Base-by-base conservation (phyloP, 192 early-diverging fungal genomes). In the Polychytrium aggregatum region DNA sequence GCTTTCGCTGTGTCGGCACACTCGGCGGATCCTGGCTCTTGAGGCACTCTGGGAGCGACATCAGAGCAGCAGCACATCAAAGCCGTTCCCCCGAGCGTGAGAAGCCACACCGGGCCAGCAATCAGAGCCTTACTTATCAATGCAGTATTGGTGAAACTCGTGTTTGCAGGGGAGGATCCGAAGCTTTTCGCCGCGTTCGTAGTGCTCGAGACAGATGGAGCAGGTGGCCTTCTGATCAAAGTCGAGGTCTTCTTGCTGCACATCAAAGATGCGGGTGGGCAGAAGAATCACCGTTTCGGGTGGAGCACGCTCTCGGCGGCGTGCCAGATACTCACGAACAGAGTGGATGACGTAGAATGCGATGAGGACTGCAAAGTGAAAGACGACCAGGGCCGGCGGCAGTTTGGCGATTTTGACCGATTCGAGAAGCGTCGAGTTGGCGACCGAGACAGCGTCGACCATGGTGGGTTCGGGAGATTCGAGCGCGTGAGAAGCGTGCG, bases 131-230 rank as follows among this genome's bases (percentile, higher is more conserved):
- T 37, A 72, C 55, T 71, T 81, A 53, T 98, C 94, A 25, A 98
- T 81, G 57, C 94, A 98, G 17, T 58, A 59, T 17, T 78, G 70
- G 55, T 98, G 94, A 53, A 86, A 96, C 51, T 87, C 75, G 57
- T 98, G 94, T 37, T 62, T 71, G 63, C 94, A 98, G 6, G 85
- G 84, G 37, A 98, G 62, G 9, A 84, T 71, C 11, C 91, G 63
- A 20, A 93, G 56, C 52, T 82, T 72, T 16, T 88, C 83, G 18
- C 82, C 85, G 51, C 83, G 78, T 14, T 70, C 63, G 70, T 85
- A 96, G 43, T 92, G 87, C 8, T 95, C 92, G 49, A 98, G 64
- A 66, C 94, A 98, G 24, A 98, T 94, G 4, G 84, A 79, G 62
- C 94, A 98, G 33, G 81, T 79, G 3, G 78, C 71, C n/a, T n/a